Evolutionary conservation across 257 asterid species (phyloP), one percentile per base, ranked within the genome.

Genomic region (Jasminum sambac): DNA sequence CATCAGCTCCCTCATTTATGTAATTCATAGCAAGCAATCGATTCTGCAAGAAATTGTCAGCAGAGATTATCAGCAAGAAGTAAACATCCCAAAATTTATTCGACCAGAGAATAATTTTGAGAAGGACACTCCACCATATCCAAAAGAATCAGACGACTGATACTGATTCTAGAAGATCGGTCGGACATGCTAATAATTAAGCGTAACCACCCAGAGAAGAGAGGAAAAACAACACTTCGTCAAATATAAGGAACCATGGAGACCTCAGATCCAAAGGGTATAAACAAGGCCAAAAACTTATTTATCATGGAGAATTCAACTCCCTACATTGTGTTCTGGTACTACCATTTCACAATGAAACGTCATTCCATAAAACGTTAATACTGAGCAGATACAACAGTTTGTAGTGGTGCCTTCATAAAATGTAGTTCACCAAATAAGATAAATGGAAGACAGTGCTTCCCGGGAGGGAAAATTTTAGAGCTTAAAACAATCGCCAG

Each of bases 21-120:
- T 95, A 95, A 87, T 95, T 95, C 98, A 95, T 84, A 14, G 99
- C 99, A 76, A 95, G 96, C 89, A 91, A 80, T 50, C 99, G 98
- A 70, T 95, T 95, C 99, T 95, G 96, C 86, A 84, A 73, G 60
- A 75, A 40, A 70, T 63, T 55, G 67, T 50, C 60, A 17, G 12
- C 26, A 8, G 60, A 17, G 60, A 6, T 7, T 24, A 50, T 50
- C 10, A 50, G 25, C 60, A 50, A n/a, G 13, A 25, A 50, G 12
- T n/a, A 17, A 25, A 25, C 60, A 50, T 11, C 60, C 25, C 3
- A 50, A 8, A 24, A 50, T 19, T 25, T 19, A 50, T 50, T 9
- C 9, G 17, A 7, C 25, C 25, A 46, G 55, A 34, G 34, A 57
- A 50, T 61, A 64, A 34, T 16, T 50, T 50, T 50, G 59, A 50